A percentile compares a stretch with the other conserved stretches of the same genome.
Conservation (phyloP, 495 filamentous ascomycete genomes). For the Podospora sp. region DNA sequence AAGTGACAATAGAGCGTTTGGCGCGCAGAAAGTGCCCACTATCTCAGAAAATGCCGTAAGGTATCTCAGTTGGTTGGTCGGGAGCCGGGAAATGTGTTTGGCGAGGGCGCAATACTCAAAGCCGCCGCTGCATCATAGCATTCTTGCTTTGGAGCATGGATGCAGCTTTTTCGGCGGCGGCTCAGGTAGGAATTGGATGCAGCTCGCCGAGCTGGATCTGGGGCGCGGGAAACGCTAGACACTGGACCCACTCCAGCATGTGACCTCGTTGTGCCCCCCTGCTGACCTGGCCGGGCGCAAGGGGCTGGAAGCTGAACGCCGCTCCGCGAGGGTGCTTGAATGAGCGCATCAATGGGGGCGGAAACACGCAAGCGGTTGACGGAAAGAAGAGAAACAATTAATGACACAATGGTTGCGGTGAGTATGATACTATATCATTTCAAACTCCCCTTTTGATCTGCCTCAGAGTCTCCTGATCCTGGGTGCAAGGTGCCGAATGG, state of each 20-base stretch:
- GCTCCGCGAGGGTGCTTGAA: not conserved
- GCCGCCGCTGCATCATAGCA: not conserved
- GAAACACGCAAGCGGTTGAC: not conserved
- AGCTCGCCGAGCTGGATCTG: constrained; percentile 1
- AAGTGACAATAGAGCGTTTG: not conserved
- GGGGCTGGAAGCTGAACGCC: not conserved
- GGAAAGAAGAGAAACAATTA: not conserved
- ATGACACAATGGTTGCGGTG: not conserved
- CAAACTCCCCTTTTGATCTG: no score
- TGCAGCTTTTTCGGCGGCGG: constrained; percentile 7
- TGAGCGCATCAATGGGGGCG: not conserved
- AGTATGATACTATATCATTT: no score
- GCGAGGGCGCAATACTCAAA: not conserved
- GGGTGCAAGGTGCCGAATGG: not conserved
- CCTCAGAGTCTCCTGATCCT: not conserved
- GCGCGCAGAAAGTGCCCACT: not conserved
- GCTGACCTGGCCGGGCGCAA: not conserved
- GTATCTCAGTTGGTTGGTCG: not conserved
- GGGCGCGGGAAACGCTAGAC: not conserved
- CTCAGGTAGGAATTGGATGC: constrained; percentile 3
- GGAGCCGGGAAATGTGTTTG: not conserved
- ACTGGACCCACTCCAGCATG: constrained; percentile 3
- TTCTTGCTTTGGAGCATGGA: constrained; percentile 1
- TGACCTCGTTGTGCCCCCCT: constrained; percentile 1
- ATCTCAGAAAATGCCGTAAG: not conserved